phyloP scores from a whole-genome alignment of 2,329 filamentous ascomycete genomes.

The Colletotrichum cordylinicola region DNA sequence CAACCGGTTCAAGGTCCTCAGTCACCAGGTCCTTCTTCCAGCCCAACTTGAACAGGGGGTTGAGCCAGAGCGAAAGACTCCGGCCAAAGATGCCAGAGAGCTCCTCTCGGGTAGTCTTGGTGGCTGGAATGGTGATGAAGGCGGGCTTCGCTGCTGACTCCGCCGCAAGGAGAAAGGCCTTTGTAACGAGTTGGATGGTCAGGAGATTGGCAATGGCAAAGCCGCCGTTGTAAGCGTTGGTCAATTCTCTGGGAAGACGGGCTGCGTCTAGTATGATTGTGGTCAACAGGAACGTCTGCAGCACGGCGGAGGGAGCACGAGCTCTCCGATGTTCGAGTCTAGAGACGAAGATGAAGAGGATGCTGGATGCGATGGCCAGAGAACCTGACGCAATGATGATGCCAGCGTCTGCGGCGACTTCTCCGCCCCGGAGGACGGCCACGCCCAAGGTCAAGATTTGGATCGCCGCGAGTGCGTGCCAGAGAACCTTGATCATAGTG shows the following conservation, averaged over 20 bases:
- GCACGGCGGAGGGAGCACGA: background rate
- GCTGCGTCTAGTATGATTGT: background rate
- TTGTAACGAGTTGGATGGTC: background rate
- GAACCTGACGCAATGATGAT: background rate
- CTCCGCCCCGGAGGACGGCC: background rate
- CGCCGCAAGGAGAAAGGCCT: background rate
- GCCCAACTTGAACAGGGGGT: background rate
- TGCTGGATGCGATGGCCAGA: background rate
- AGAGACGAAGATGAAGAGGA: background rate
- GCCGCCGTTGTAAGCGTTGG: background rate
- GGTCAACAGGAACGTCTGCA: background rate
- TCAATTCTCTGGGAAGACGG: background rate
- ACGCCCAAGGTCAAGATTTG: background rate
- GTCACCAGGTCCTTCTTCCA: background rate
- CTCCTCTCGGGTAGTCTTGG: background rate
- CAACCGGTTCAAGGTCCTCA: slow-evolving; percentile 3
- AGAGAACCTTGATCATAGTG: background rate
- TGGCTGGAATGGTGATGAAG: background rate
- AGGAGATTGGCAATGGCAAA: background rate
- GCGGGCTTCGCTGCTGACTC: background rate
- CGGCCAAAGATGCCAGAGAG: background rate
- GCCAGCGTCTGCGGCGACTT: background rate
- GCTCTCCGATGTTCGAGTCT: background rate
- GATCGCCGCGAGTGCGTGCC: background rate
- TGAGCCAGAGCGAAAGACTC: background rate